Base-by-base conservation (phyloP, 352 stramenopile species). In the Nothophytophthora sp. region DNA sequence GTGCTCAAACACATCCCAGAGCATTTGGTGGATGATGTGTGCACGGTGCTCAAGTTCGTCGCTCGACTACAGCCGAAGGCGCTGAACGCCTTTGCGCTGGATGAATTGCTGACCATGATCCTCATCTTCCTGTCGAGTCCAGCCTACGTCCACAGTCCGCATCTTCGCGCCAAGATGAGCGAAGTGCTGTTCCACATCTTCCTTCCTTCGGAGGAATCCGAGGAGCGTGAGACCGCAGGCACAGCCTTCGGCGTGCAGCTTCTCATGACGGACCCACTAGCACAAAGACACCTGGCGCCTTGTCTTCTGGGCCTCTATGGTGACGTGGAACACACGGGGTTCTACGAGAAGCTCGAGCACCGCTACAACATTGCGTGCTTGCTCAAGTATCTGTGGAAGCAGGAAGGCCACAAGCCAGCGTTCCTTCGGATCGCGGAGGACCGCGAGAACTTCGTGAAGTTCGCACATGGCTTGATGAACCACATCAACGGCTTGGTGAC, bases 381-480 rank as follows among this genome's bases (percentile, higher is more conserved):
- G 22, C 75, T 99, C 16, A 98, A 98, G 57, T 99, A 97, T 67
- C 70, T 99, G 20, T 99, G 96, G 96, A 96, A 96, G 52, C 86
- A 92, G 28, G 74, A 85, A 13, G 92, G 93, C 20, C 97, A 99
- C 73, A 96, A 97, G 54, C 58, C 86, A 9, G 95, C 97, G 5
- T 99, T 99, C 62, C 72, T 92, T 34, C 61, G 75, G 22, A 99
- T 99, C 55, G 90, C 95, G 4, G 73, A 92, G 53, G 92, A 98
- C 58, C 81, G 90, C 54, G 70, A 88, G 12, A 93, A 75, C 32
- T 99, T 99, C 58, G 91, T 99, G 50, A 98, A 97, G 57, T 99
- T 99, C 77, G 95, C 97, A 7, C 98, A 99, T 60, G 97, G 97
- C 13, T 88, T 99, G 53, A 98, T 99, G 67, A 99, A 99, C 70